These are phyloP conservation scores for Clathrus columnatus DNA, from an alignment of 768 basidiomycete species.

Conservation along the genomic window DNA sequence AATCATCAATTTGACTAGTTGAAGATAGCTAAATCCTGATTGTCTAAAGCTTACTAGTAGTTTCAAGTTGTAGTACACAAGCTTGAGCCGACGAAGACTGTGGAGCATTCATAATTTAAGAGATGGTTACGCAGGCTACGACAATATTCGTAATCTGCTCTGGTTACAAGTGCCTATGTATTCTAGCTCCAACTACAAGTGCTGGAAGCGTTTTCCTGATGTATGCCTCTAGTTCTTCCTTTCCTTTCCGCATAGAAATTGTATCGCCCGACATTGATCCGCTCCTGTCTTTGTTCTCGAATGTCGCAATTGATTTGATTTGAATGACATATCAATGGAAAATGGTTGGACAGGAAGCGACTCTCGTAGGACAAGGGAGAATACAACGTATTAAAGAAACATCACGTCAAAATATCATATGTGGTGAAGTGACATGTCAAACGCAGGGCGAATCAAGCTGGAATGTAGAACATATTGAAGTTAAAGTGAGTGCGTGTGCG, in stretches of 20 bases:
- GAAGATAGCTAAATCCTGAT: too few species aligned
- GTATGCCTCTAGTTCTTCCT: background rate
- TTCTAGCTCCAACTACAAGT: background rate
- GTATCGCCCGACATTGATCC: slow-evolving; percentile 1
- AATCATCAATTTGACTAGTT: too few species aligned
- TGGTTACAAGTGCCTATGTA: too few species aligned
- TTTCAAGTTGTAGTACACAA: too few species aligned
- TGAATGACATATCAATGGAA: background rate
- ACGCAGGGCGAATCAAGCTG: slow-evolving; percentile 5
- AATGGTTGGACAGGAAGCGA: background rate
- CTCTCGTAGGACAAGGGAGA: background rate
- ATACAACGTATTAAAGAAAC: background rate
- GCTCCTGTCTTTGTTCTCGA: background rate
- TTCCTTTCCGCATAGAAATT: slow-evolving; percentile 2
- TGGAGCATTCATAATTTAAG: too few species aligned
- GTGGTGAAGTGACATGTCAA: background rate
- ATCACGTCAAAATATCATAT: background rate
- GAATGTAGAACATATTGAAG: background rate
- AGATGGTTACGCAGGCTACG: too few species aligned
- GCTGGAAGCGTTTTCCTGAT: background rate
- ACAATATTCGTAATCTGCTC: too few species aligned
- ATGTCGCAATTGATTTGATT: background rate
- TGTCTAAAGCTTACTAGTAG: too few species aligned
- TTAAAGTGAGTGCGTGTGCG: background rate
- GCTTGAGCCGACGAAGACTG: too few species aligned